Evolutionary conservation across 1,139 yeast species (phyloP), one percentile per base, ranked within the genome.

Genomic region (Hansenula sp.): DNA sequence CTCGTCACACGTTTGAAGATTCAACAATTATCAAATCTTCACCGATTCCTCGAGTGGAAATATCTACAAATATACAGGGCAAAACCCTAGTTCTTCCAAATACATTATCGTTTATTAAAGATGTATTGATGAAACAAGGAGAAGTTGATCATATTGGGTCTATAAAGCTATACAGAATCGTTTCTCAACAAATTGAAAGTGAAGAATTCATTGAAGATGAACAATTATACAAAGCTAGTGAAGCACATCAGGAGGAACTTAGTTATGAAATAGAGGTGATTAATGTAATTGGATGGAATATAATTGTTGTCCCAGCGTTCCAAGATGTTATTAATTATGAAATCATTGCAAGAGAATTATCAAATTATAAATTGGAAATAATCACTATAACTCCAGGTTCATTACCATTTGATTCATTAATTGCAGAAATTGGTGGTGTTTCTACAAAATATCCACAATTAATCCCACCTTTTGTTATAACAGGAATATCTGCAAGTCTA

Each of bases 201-300:
- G 66, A 64, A 3, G 77, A 69, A 4, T 77, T 64, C 46, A 77
- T 75, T 44, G 82, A 77, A 47, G 77, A 73, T 37, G 80, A 74
- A 50, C 82, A 77, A 47, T 62, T 77, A 33, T 77, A 77, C 50
- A 48, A 60, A 12, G 66, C 72, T 1, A 61, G 61, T 8, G 54
- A 50, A 9, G 39, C 32, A 19, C 20, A 28, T 7, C 33, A 50
- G 20, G 49, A 47, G 17, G 36, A 20, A 33, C 43, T 33, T 44
- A 43, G 62, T 62, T 37, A 46, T 48, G 38, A 30, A 16, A 21
- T 48, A 4, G 27, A 42, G 17, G 18, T 48, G 57, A 62, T 43
- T 45, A 56, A 53, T 6, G 48, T 10, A 1, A 20, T 53, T 2
- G n/a, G n/a, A n/a, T n/a, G n/a, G n/a, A 19, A 37, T 29, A 33